Evolutionary conservation across 371 early-diverging fungal species (phyloP), one percentile per base, ranked within the genome.

Genomic region (Synchytrium microbalum): DNA sequence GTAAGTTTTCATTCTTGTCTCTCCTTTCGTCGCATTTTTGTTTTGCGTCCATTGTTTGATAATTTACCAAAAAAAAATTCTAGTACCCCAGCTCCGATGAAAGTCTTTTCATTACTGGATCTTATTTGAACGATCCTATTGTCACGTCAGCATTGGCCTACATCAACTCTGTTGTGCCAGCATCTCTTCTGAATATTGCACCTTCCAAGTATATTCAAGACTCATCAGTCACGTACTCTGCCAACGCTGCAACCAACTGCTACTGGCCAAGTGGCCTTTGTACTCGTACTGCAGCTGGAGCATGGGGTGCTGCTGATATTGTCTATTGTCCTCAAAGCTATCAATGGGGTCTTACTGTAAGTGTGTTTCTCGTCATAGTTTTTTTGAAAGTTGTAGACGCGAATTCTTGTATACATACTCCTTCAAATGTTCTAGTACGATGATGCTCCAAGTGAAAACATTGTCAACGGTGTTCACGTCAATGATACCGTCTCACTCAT

Each of bases 401-500:
- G 81, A 23, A 14, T 51, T 23, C 23, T 51, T 51, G 14, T 14
- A 14, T 51, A 51, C 23, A 14, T 51, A n/a, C n/a, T n/a, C n/a
- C n/a, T n/a, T n/a, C n/a, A n/a, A 14, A 51, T 14, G 14, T 51
- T 23, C 51, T 14, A 51, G 23, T 68, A 61, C 38, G 64, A 64
- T 58, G 64, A 68, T 28, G 68, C 64, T 13, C 68, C 68, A 8
- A 32, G 58, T 46, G 16, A 23, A 32, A 64, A 68, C 31, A 19
- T 66, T 28, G 68, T 65, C 56, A 58, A 33, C 30, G 67, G 67
- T 30, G 30, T 46, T 24, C 29, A 57, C 63, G 56, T n/a, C 32
- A 25, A 29, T 46, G 69, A 69, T 56, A n/a, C n/a, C n/a, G n/a
- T n/a, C n/a, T n/a, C n/a, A n/a, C n/a, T n/a, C n/a, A n/a, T n/a